Conservation (phyloP, 116 monocot species). For the Zostera marina region DNA sequence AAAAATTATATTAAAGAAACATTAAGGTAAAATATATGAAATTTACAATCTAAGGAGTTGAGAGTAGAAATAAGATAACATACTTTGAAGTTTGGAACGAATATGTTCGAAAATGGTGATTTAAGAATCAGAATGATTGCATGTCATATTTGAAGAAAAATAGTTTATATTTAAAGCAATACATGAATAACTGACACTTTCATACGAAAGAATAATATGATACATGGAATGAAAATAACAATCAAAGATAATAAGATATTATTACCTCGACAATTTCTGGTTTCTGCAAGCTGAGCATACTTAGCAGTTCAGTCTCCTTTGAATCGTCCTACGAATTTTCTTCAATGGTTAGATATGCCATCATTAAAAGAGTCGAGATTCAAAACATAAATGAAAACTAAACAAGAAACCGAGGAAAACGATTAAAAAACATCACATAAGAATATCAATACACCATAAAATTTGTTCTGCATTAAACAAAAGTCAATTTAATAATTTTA, state of each 20-base stretch:
- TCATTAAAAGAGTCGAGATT: background rate
- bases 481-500: too few species aligned
- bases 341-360: background rate
- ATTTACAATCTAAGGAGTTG: background rate
- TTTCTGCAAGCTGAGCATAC: conserved; percentile 10
- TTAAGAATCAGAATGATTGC: background rate
- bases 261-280: conserved; percentile 37
- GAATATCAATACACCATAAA: too few species aligned
- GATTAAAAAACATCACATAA: too few species aligned
- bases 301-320: conserved; percentile 13
- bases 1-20: too few species aligned
- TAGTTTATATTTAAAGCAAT: background rate
- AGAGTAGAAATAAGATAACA: background rate
- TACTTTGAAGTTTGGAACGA: background rate
- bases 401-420: too few species aligned
- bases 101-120: background rate
- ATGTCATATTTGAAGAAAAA: background rate
- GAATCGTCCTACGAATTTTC: conserved; percentile 25
- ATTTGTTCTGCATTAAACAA: too few species aligned
- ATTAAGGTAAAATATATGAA: too few species aligned
- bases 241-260: background rate
- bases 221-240: background rate
- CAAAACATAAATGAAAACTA: too few species aligned
- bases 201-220: background rate
- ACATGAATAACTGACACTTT: background rate